These are phyloP conservation scores for Botryotinia globosa DNA, from an alignment of 2,329 filamentous ascomycete genomes.

Conservation along the genomic window DNA sequence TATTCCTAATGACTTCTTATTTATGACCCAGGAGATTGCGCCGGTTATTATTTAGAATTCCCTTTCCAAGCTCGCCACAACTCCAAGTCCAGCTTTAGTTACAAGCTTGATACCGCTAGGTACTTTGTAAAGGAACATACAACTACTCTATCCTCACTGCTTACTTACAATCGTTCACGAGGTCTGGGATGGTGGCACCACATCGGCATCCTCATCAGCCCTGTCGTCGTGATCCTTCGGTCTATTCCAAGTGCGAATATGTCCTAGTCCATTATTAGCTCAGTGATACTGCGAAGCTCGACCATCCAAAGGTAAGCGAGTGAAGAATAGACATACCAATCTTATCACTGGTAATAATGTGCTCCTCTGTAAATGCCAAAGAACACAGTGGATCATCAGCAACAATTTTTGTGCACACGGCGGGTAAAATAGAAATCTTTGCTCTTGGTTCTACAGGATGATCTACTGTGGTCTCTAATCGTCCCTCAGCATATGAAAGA, in stretches of 20 bases:
- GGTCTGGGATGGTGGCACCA: neutral
- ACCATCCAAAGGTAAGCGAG: neutral
- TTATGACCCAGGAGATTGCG: neutral
- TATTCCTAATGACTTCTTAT: neutral
- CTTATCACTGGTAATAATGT: slow-evolving; percentile 88
- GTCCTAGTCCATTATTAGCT: slow-evolving; percentile 23
- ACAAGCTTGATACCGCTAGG: neutral
- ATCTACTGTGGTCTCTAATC: slow-evolving; percentile 60
- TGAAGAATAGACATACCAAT: slow-evolving; percentile 62
- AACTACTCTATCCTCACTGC: neutral
- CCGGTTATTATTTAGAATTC: neutral
- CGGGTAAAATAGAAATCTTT: slow-evolving; percentile 80
- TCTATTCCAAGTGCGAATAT: slow-evolving; percentile 34
- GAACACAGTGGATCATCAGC: slow-evolving; percentile 86
- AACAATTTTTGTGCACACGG: slow-evolving; percentile 71
- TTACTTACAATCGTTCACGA: neutral
- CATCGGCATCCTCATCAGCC: slow-evolving; percentile 13
- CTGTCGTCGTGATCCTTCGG: slow-evolving; percentile 25
- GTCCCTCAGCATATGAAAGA: slow-evolving; percentile 48
- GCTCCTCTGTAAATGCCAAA: slow-evolving; percentile 90
- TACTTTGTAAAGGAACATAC: neutral
- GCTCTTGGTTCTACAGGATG: slow-evolving; percentile 84
- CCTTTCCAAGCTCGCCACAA: neutral
- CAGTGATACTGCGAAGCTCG: neutral
- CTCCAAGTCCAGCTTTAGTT: neutral